Conservation (phyloP, 345 rosid genomes). For the Citrus medica region DNA sequence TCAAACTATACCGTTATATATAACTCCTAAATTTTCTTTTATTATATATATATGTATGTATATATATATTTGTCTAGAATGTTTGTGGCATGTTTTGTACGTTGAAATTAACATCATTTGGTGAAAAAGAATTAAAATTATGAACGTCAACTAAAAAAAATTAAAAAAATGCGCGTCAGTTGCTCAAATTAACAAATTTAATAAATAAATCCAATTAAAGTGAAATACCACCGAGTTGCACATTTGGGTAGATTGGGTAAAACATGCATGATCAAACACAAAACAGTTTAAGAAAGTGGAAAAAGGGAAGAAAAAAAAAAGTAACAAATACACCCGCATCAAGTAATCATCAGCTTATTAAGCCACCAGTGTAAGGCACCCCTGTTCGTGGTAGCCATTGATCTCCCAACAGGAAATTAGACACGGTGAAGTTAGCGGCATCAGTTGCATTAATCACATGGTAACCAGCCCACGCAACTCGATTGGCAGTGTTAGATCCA, state of each 20-base stretch:
- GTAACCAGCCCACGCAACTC: constrained; percentile 75
- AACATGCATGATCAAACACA: constrained; percentile 6
- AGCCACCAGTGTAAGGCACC: constrained; percentile 46
- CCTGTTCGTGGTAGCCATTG: constrained; percentile 64
- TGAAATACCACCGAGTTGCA: not conserved
- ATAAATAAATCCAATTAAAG: constrained; percentile 23
- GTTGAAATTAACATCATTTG: too few species aligned
- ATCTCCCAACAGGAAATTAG: constrained; percentile 58
- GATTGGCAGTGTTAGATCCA: constrained; percentile 48
- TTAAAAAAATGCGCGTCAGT: constrained; percentile 14
- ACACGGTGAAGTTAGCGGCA: constrained; percentile 65
- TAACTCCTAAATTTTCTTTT: too few species aligned
- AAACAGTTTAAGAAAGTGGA: not conserved
- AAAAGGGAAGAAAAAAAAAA: not conserved
- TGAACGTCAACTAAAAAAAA: not conserved
- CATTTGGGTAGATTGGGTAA: constrained; percentile 1
- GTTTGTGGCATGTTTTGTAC: too few species aligned
- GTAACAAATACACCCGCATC: constrained; percentile 4
- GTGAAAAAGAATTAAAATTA: too few species aligned
- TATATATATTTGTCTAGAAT: too few species aligned
- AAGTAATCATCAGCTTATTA: constrained; percentile 6
- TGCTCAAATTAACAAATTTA: constrained; percentile 24
- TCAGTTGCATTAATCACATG: constrained; percentile 54
- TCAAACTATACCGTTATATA: too few species aligned
- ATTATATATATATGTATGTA: too few species aligned